phyloP scores from a whole-genome alignment of 768 basidiomycete species.

The Termitomyces sp. region DNA sequence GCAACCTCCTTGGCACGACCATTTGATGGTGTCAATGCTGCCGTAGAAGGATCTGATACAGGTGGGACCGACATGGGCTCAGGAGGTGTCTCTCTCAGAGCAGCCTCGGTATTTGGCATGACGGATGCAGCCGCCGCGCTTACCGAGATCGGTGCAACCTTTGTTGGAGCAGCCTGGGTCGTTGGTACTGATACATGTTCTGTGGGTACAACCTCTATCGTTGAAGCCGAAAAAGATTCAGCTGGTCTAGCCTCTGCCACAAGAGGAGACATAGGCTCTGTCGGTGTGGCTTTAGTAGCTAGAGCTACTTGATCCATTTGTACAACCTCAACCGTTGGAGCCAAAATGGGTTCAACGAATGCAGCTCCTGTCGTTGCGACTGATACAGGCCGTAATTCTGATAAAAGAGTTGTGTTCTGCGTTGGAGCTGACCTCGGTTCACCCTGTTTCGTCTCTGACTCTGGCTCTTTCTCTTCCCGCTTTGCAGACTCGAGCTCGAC shows the following conservation, averaged over 20 bases:
- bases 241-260: background rate
- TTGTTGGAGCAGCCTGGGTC: background rate
- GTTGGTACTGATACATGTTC: background rate
- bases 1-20: background rate
- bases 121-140: background rate
- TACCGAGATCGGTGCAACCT: background rate
- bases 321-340: background rate
- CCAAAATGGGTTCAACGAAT: background rate
- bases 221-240: background rate
- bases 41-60: background rate
- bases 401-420: background rate
- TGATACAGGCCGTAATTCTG: background rate
- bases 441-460: background rate
- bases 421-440: background rate
- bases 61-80: background rate
- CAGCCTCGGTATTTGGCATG: background rate
- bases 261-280: background rate
- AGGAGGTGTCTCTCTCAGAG: background rate
- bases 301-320: background rate
- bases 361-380: background rate
- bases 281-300: background rate
- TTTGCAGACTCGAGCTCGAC: background rate
- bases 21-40: background rate
- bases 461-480: background rate
- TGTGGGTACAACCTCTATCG: background rate